Base-by-base conservation (phyloP, 2,329 filamentous ascomycete genomes). In the Metarhizium guizhouense region DNA sequence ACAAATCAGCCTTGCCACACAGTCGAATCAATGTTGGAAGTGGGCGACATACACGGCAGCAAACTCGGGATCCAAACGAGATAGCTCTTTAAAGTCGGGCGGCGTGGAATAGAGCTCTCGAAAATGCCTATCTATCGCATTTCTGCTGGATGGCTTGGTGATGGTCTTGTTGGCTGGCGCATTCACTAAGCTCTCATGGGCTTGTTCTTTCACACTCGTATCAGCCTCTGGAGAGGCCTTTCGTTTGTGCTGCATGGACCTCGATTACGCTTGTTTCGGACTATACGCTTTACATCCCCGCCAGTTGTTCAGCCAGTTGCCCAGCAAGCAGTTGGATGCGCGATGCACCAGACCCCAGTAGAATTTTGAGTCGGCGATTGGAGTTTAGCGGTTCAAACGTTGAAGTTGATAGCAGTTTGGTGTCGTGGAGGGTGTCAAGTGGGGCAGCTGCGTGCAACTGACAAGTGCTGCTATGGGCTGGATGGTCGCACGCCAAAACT, bases 11-110 rank as follows among this genome's bases (percentile, higher is more conserved):
- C 8, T 34, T 14, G 8, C 13, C 8, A 14, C 25, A 25, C 25
- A 1, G 10, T 32, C 20, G 7, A 10, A 6, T 25, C 2, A 42
- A 20, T 11, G 40, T 7, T 7, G 20, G 30, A n/a, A 18, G 18
- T 16, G 25, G 6, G 4, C 11, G 6, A 54, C 70, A 16, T 63
- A 78, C 77, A 76, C 55, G 16, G 65, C 61, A 2, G 70, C 70
- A 60, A 81, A 77, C 0, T 68, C 69, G 0, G 70, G 55, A 57
- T 80, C 75, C 14, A 71, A 60, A 1, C 63, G 63, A 0, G 72
- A 72, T 1, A 81, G 64, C 7, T 69, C 63, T n/a, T 67, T 67
- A 54, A 80, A 80, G 58, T 78, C 71, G 2, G 72, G 68, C 1
- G 74, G 66, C 2, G 63, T 66, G 0, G 61, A 54, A 60, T 79